Evolutionary conservation across 108 stramenopile species (phyloP).

Genomic region (Discostella pseudostelligera): DNA sequence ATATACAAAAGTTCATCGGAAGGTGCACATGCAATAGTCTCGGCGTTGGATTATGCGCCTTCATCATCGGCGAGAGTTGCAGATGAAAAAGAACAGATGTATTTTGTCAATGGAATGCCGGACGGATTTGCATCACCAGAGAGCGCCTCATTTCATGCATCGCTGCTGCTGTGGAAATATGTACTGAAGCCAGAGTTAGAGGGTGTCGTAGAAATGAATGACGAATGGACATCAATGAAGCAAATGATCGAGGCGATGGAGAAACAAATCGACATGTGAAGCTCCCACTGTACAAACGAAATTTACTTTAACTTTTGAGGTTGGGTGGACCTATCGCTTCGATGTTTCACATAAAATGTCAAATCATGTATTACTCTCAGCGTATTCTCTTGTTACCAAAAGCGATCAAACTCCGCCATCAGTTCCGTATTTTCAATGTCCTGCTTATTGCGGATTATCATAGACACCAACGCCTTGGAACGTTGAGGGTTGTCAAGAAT

Average conservation of each 20-base stretch:
- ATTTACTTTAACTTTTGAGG: neutral
- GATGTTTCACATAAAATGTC: neutral
- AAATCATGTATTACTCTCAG: neutral
- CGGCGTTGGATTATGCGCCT: slow-evolving; percentile 21
- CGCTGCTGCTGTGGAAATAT: slow-evolving; percentile 22
- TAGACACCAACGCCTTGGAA: neutral
- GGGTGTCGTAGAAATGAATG: slow-evolving; percentile 15
- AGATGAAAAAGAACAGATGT: slow-evolving; percentile 20
- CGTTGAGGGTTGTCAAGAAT: slow-evolving; percentile 6
- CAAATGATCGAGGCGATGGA: neutral
- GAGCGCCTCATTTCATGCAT: slow-evolving; percentile 18
- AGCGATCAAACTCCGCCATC: slow-evolving; percentile 5
- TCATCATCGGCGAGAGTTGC: neutral
- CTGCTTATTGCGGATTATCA: slow-evolving; percentile 9
- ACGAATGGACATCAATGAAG: slow-evolving; percentile 14
- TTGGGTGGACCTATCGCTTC: neutral
- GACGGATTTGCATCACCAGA: slow-evolving; percentile 35
- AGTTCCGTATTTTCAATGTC: slow-evolving; percentile 4
- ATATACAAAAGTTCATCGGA: slow-evolving; percentile 46
- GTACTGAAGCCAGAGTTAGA: slow-evolving; percentile 26
- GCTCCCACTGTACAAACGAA: neutral
- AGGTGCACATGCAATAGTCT: slow-evolving; percentile 31
- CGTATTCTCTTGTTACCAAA: neutral
- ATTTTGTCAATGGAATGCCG: slow-evolving; percentile 39
- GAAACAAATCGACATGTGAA: neutral